Base-by-base conservation (phyloP, 495 filamentous ascomycete genomes). In the Parmelia sp. region DNA sequence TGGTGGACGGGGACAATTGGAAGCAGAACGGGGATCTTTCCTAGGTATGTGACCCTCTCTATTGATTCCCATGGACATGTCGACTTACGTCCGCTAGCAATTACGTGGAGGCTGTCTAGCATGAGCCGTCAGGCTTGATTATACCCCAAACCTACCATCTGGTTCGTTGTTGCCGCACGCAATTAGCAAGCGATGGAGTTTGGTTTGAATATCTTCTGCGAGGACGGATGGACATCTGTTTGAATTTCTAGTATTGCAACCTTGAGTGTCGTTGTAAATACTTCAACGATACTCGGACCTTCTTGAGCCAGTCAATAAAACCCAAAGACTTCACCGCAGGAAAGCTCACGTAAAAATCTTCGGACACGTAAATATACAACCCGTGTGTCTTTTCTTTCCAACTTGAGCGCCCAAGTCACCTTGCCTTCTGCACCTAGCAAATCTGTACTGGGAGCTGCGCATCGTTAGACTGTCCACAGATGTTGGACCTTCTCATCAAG, bases 1-100 rank as follows among this genome's bases (percentile, higher is more conserved):
- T 95, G 93, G 84, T 97, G 92, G 92, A 89, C 86, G 39, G 86
- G 86, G 35, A 78, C 80, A 60, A 83, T 89, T 60, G 86, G 85
- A 21, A 80, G 82, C 68, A 77, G 84, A 23, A 83, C 84, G 33
- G 85, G 85, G 59, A 85, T 87, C 49, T 88, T 88, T 71, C 85
- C 85, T 10, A 79, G 70, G 70, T 70, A 62, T 29, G 69, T 37
- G 21, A 31, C 19, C 17, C 39, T 9, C 35, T 39, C 44, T 9
- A 21, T 57, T 7, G 25, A 1, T 3, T 21, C 42, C 14, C 15
- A 31, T 14, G 9, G 14, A 4, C n/a, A 53, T 4, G 15, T 0
- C 19, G 27, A 47, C 67, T 64, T 39, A 69, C 47, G 33, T 60
- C 11, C 23, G 19, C 6, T 55, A 71, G 69, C 61, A 71, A 71